Evolutionary conservation across 108 stramenopile genomes (phyloP).

Genomic region (Bacterosira constricta): DNA sequence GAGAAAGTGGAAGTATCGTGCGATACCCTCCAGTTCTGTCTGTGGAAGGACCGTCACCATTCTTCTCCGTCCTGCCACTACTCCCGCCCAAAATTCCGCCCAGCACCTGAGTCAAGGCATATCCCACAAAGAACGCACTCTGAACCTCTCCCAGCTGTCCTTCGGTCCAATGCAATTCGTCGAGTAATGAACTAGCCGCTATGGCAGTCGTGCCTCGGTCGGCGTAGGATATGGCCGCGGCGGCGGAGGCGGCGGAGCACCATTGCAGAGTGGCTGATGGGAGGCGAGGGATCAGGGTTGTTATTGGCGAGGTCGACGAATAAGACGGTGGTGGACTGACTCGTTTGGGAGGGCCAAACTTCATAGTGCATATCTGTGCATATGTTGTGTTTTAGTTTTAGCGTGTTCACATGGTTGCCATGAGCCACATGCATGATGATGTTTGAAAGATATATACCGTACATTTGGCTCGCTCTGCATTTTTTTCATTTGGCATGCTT

Average conservation of each 20-base stretch:
- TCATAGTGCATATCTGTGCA: too few species aligned
- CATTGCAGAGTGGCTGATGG: slow-evolving; percentile 24
- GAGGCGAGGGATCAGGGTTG: slow-evolving; percentile 2
- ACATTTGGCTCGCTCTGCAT: too few species aligned
- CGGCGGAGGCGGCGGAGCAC: slow-evolving; percentile 32
- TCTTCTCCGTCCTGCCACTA: background rate
- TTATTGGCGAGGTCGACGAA: background rate
- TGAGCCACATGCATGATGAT: too few species aligned
- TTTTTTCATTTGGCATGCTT: too few species aligned
- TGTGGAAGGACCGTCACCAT: background rate
- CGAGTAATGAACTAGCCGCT: slow-evolving; percentile 23
- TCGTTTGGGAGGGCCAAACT: too few species aligned
- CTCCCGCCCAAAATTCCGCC: slow-evolving; percentile 35
- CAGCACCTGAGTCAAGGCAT: slow-evolving; percentile 42
- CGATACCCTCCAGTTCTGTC: slow-evolving; percentile 15
- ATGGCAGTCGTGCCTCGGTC: slow-evolving; percentile 45
- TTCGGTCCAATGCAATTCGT: slow-evolving; percentile 38
- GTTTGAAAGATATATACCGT: too few species aligned
- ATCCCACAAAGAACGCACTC: slow-evolving; percentile 32
- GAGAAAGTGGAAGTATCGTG: slow-evolving; percentile 25
- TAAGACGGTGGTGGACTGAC: too few species aligned
- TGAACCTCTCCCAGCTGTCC: slow-evolving; percentile 39
- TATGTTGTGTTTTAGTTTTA: too few species aligned
- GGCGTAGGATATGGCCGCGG: slow-evolving; percentile 46
- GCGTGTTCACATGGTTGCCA: too few species aligned